phyloP scores from a whole-genome alignment of 108 stramenopile genomes.

The Nannochloropsis salina region DNA sequence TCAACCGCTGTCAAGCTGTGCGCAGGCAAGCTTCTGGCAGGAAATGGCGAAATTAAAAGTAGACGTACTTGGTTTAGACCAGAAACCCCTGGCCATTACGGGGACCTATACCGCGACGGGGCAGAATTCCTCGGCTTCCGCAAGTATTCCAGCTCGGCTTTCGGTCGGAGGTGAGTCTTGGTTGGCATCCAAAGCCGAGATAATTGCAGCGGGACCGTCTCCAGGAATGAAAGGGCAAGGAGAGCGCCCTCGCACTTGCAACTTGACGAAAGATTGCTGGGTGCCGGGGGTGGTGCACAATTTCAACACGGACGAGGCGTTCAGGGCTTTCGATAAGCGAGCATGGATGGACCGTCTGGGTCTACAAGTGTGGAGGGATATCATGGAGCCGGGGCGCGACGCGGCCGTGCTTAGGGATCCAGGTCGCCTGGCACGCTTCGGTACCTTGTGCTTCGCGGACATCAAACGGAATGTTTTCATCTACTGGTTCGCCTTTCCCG shows the following conservation, averaged over 20 bases:
- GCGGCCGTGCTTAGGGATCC: conserved; percentile 30
- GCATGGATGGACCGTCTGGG: conserved; percentile 31
- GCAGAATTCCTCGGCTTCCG: neutral
- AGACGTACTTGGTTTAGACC: conserved; percentile 37
- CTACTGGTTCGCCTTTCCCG: conserved; percentile 59
- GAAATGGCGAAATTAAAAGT: conserved; percentile 41
- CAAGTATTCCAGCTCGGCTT: neutral
- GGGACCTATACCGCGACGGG: neutral
- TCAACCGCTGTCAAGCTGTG: conserved; percentile 39
- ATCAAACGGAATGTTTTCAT: conserved; percentile 56
- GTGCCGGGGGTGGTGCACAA: conserved; percentile 34
- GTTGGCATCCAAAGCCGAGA: conserved; percentile 25
- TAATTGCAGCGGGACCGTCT: neutral
- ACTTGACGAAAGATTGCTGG: conserved; percentile 42
- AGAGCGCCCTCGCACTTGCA: conserved; percentile 23
- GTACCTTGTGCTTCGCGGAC: conserved; percentile 54
- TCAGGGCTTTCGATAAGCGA: conserved; percentile 38
- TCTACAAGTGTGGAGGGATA: conserved; percentile 31
- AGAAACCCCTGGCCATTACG: conserved; percentile 31
- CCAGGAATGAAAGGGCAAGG: conserved; percentile 21
- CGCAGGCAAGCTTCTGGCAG: conserved; percentile 41
- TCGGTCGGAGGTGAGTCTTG: conserved; percentile 9
- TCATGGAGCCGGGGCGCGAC: conserved; percentile 26
- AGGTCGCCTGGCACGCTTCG: conserved; percentile 44
- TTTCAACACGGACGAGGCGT: conserved; percentile 44